Conservation (phyloP, 2,329 filamentous ascomycete genomes). For the Clarireedia homoeocarpa region DNA sequence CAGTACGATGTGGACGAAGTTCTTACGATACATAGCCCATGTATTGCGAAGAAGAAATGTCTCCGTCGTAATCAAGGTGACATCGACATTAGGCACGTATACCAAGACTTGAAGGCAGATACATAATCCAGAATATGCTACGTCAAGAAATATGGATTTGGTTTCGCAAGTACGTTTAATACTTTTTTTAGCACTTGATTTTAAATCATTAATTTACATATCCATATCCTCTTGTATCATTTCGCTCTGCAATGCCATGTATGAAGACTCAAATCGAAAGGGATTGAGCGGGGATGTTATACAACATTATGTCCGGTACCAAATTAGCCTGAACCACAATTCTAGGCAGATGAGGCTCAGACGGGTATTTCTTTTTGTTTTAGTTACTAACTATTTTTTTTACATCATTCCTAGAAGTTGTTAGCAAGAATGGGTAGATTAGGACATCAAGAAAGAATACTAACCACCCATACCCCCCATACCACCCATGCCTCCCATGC, state of each 20-base stretch:
- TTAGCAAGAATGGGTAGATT: background rate
- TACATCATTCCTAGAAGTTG: constrained; percentile 29
- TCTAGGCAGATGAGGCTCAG: constrained; percentile 10
- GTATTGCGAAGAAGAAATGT: too few relatives aligned
- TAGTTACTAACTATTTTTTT: constrained; percentile 12
- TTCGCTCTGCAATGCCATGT: constrained; percentile 22
- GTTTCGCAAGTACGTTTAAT: background rate
- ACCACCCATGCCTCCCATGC: constrained; percentile 59
- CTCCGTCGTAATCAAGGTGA: too few relatives aligned
- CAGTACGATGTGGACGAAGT: too few relatives aligned
- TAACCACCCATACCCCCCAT: constrained; percentile 41
- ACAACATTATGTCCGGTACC: constrained; percentile 21
- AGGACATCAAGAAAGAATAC: constrained; percentile 8
- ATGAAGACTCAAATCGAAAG: constrained; percentile 25
- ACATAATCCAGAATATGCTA: background rate
- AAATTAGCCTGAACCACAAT: constrained; percentile 2
- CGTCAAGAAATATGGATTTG: background rate
- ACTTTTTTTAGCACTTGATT: constrained; percentile 3
- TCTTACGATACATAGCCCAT: too few relatives aligned
- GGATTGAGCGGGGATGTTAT: constrained; percentile 27
- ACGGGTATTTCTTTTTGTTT: constrained; percentile 26
- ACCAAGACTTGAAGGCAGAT: background rate
- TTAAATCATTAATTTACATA: constrained; percentile 23
- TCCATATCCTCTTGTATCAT: constrained; percentile 17
- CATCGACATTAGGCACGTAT: too few relatives aligned